Conservation (phyloP, 2,329 filamentous ascomycete genomes). For the Penicillium sp. region DNA sequence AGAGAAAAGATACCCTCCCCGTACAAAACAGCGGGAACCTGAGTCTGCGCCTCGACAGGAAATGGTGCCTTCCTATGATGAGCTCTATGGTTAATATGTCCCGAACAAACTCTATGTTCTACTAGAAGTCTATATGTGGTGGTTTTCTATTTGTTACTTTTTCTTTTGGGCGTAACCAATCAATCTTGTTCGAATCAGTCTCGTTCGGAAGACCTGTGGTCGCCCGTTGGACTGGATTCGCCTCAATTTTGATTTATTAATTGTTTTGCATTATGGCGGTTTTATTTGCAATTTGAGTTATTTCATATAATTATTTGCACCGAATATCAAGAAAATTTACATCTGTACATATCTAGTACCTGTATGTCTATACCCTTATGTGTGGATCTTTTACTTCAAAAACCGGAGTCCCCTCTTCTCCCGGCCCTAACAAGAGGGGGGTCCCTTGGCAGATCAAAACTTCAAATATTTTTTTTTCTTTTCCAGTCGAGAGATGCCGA, state of each 20-base stretch:
- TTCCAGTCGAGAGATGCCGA: not conserved
- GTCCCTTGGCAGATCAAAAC: not conserved
- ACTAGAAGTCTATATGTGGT: conserved; percentile 8
- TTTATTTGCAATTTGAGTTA: not conserved
- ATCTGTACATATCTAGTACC: not conserved
- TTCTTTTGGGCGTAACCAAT: not conserved
- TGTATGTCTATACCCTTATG: not conserved
- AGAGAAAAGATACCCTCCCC: conserved; percentile 26
- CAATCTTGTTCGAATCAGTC: not conserved
- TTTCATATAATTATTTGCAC: not conserved
- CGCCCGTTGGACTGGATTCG: not conserved
- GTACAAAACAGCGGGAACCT: conserved; percentile 21
- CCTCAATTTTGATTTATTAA: not conserved
- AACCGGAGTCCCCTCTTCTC: not conserved
- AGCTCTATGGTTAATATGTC: conserved; percentile 37
- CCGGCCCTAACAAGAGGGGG: not conserved
- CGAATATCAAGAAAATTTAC: not conserved
- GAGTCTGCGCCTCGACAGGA: conserved; percentile 26
- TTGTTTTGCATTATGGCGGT: conserved; percentile 5
- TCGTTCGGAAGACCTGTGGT: not conserved
- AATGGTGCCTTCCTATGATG: conserved; percentile 42
- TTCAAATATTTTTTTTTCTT: not conserved
- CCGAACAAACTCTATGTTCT: not conserved
- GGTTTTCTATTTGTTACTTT: not conserved
- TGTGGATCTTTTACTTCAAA: not conserved